These are phyloP conservation scores for Filobasidium wieringae DNA, from an alignment of 768 basidiomycete species.

Conservation along the genomic window DNA sequence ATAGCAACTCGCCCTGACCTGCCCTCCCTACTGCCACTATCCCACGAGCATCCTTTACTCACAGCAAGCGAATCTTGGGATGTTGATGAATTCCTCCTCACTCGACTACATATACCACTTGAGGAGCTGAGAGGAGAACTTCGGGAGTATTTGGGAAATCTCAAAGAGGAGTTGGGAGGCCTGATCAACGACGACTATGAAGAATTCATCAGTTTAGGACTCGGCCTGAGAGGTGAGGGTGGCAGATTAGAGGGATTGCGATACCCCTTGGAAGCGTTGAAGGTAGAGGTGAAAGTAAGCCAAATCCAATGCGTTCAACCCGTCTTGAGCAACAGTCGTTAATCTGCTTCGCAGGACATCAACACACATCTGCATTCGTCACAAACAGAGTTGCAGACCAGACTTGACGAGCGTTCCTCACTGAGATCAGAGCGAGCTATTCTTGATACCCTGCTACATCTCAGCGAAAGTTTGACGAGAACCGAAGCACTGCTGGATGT, in stretches of 20 bases:
- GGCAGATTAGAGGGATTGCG: conserved; percentile 49
- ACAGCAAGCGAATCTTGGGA: conserved; percentile 51
- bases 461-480: conserved; percentile 80
- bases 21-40: conserved; percentile 50
- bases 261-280: conserved; percentile 53
- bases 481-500: conserved; percentile 63
- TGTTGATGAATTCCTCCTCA: conserved; percentile 76
- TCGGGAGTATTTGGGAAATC: conserved; percentile 62
- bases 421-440: conserved; percentile 83
- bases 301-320: background rate
- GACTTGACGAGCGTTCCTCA: conserved; percentile 58
- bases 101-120: conserved; percentile 69
- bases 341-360: conserved; percentile 9
- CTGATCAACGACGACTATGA: conserved; percentile 98
- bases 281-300: conserved; percentile 57
- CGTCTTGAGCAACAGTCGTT: background rate
- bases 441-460: conserved; percentile 74
- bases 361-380: conserved; percentile 8
- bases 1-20: conserved; percentile 24
- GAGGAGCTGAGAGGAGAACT: conserved; percentile 79
- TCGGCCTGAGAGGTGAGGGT: conserved; percentile 78
- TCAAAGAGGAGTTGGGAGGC: conserved; percentile 88
- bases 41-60: conserved; percentile 66
- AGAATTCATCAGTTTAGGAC: conserved; percentile 90
- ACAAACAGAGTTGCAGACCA: conserved; percentile 61